phyloP scores from a whole-genome alignment of 169 alveolate species.

The Plasmodium relictum region DNA sequence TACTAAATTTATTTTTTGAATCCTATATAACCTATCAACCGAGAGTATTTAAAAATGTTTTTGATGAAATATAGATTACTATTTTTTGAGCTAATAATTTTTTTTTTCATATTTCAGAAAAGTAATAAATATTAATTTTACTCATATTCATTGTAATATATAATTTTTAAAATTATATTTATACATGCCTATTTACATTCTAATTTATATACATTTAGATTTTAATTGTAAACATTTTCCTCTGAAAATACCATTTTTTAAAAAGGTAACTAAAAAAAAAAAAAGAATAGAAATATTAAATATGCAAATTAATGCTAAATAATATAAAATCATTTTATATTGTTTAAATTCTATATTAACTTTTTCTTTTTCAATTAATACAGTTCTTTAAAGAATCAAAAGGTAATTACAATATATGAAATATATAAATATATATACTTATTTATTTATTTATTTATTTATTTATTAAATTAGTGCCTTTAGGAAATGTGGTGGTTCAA shows the following conservation, averaged over 20 bases:
- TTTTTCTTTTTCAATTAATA: not conserved
- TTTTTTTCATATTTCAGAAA: constrained; percentile 32
- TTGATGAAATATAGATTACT: constrained; percentile 17
- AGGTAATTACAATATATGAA: constrained; percentile 13
- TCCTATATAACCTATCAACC: not conserved
- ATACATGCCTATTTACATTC: not conserved
- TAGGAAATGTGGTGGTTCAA: constrained; percentile 34
- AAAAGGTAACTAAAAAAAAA: constrained; percentile 37
- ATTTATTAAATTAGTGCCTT: constrained; percentile 4
- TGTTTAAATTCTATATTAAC: too few relatives aligned
- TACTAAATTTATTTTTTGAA: constrained; percentile 13
- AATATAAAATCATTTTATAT: too few relatives aligned
- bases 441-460: not conserved
- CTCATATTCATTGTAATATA: not conserved
- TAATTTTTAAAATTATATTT: not conserved
- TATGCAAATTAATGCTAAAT: not conserved
- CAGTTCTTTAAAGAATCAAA: constrained; percentile 38
- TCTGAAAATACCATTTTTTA: constrained; percentile 35
- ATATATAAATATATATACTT: not conserved
- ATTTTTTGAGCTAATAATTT: constrained; percentile 25
- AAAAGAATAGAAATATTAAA: not conserved
- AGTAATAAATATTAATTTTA: not conserved
- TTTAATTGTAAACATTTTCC: constrained; percentile 19
- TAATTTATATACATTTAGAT: not conserved
- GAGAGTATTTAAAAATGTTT: constrained; percentile 35